A percentile compares a stretch with the other conserved stretches of the same genome.
Conservation (phyloP, 768 basidiomycete genomes). For the Crucibulum laeve region DNA sequence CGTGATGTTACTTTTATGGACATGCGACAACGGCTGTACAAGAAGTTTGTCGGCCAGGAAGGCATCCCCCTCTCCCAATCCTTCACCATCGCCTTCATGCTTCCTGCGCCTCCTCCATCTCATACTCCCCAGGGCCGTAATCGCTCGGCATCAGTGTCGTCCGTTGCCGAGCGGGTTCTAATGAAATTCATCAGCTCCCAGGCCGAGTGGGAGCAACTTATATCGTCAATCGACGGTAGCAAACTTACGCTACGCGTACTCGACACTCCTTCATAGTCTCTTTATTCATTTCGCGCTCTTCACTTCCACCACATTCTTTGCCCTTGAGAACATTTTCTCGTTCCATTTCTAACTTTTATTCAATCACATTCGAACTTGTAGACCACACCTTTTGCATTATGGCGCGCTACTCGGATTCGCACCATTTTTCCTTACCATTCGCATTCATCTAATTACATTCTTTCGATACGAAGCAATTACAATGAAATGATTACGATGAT, state of each 20-base stretch:
- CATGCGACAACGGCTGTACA: slow-evolving; percentile 50
- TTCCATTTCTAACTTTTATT: not conserved
- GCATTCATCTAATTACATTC: too few relatives aligned
- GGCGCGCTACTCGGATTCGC: too few relatives aligned
- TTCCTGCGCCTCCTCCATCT: slow-evolving; percentile 19
- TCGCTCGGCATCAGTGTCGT: slow-evolving; percentile 24
- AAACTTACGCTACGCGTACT: slow-evolving; percentile 59
- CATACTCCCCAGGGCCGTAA: slow-evolving; percentile 22
- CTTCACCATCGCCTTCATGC: slow-evolving; percentile 52
- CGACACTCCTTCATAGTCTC: slow-evolving; percentile 23
- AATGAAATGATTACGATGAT: too few relatives aligned
- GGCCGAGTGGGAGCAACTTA: slow-evolving; percentile 50
- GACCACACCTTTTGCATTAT: too few relatives aligned
- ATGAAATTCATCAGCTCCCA: slow-evolving; percentile 47
- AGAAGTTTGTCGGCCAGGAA: slow-evolving; percentile 65
- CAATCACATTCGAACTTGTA: too few relatives aligned
- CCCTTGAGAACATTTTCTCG: slow-evolving; percentile 1
- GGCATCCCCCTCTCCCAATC: slow-evolving; percentile 43
- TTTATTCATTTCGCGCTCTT: slow-evolving; percentile 1
- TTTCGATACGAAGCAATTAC: too few relatives aligned
- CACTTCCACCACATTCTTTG: slow-evolving; percentile 2
- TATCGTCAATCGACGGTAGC: slow-evolving; percentile 29
- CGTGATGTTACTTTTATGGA: slow-evolving; percentile 40
- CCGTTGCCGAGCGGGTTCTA: slow-evolving; percentile 19
- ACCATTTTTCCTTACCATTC: too few relatives aligned